phyloP scores from a whole-genome alignment of 129 eudicot genomes.

The Logfia minima region DNA sequence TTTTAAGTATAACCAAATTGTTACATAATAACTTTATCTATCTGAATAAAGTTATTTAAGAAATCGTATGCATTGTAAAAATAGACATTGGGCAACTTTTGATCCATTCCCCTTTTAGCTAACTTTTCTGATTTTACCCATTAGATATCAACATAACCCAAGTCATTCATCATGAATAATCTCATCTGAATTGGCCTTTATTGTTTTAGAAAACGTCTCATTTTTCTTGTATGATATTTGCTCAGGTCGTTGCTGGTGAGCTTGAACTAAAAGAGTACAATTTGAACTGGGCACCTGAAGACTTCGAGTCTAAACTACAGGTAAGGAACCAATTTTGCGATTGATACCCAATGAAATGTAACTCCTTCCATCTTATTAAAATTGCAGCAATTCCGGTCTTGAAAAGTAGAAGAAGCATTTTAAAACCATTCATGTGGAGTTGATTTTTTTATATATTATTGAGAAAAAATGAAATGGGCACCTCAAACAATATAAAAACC shows the following conservation, averaged over 20 bases:
- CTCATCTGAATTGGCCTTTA: background rate
- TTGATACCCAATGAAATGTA: background rate
- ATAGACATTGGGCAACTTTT: background rate
- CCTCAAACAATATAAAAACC: background rate
- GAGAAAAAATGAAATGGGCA: background rate
- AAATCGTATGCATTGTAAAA: background rate
- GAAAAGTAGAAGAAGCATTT: no score
- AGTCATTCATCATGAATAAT: background rate
- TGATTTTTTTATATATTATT: no score
- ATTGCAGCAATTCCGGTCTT: background rate
- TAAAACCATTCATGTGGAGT: no score
- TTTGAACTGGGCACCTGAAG: constrained; percentile 91
- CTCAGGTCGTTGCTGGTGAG: constrained; percentile 97
- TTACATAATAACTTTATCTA: background rate
- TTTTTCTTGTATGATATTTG: background rate
- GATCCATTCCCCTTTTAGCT: background rate
- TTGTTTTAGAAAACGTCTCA: background rate
- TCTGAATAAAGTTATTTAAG: background rate
- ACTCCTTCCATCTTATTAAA: background rate
- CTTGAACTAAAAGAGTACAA: constrained; percentile 87
- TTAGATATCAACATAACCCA: background rate
- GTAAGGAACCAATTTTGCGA: constrained; percentile 29
- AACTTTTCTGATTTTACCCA: background rate
- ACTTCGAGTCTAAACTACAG: constrained; percentile 90
- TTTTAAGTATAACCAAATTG: background rate